Percentiles rank a stretch among this genome's conserved stretches.
Conservation (phyloP, 2,329 filamentous ascomycete species). For the Xylariales sp. region DNA sequence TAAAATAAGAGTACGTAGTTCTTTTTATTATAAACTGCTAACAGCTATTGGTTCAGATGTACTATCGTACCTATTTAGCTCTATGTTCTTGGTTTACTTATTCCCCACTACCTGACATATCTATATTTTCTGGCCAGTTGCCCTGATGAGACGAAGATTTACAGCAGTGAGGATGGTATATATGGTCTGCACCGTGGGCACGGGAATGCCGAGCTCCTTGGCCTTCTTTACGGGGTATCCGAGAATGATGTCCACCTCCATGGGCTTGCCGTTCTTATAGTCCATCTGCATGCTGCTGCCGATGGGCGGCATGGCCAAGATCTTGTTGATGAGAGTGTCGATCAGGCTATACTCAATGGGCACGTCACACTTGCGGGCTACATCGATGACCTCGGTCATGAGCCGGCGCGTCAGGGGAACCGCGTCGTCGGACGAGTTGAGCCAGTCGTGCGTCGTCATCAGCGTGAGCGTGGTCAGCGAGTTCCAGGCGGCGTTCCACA, state of each 20-base stretch:
- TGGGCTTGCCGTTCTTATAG: conserved; percentile 48
- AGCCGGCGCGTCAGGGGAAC: conserved; percentile 47
- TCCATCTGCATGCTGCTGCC: conserved; percentile 54
- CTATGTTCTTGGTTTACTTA: neutral
- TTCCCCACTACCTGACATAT: neutral
- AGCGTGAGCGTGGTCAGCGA: conserved; percentile 53
- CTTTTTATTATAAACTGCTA: too few species aligned
- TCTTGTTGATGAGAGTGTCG: conserved; percentile 41
- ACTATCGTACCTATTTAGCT: too few species aligned
- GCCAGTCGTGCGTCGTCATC: conserved; percentile 46
- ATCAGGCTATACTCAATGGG: conserved; percentile 41
- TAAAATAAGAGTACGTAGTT: too few species aligned
- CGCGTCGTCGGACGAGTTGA: conserved; percentile 36
- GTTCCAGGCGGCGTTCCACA: conserved; percentile 60
- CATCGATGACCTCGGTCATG: conserved; percentile 48
- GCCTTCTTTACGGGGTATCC: conserved; percentile 56
- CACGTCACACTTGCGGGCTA: conserved; percentile 49
- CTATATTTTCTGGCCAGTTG: neutral
- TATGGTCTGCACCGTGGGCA: conserved; percentile 43
- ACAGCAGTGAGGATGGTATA: conserved; percentile 28
- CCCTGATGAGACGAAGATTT: conserved; percentile 16
- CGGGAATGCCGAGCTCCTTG: conserved; percentile 46
- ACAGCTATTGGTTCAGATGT: too few species aligned
- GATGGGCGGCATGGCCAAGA: conserved; percentile 39
- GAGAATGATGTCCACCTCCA: conserved; percentile 61